Percentiles rank a stretch among this genome's conserved stretches.
These are phyloP conservation scores for Teratosphaeria gauchensis DNA, from an alignment of 2,329 filamentous ascomycete species.

Conservation along the genomic window DNA sequence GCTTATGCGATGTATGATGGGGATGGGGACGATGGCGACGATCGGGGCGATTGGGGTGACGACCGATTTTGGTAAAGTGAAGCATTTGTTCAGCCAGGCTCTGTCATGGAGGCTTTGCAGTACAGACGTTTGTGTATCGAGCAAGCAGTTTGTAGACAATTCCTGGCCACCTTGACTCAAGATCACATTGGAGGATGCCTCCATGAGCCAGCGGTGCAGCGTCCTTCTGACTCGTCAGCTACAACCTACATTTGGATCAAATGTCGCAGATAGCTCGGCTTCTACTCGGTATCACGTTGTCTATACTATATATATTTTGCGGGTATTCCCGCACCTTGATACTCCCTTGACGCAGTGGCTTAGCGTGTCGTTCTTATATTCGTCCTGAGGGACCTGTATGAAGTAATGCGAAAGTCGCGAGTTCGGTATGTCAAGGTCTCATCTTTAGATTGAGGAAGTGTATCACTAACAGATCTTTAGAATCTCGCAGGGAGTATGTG, in stretches of 20 bases:
- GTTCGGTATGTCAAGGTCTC: slow-evolving; percentile 6
- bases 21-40: no score
- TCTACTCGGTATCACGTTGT: no score
- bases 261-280: neutral
- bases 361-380: slow-evolving; percentile 23
- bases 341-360: slow-evolving; percentile 19
- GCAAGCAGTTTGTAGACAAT: neutral
- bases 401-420: slow-evolving; percentile 21
- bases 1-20: neutral
- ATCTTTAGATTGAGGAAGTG: neutral
- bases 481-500: neutral
- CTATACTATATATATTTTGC: slow-evolving; percentile 2
- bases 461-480: neutral
- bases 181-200: no score
- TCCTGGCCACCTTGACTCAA: neutral
- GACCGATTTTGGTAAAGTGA: neutral
- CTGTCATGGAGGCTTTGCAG: neutral
- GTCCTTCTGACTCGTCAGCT: neutral
- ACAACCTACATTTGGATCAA: neutral
- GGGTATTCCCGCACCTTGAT: slow-evolving; percentile 1
- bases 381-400: slow-evolving; percentile 3
- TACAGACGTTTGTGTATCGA: neutral
- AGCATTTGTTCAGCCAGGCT: neutral
- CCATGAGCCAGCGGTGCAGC: neutral
- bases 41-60: neutral